Evolutionary conservation across 129 eudicot genomes (phyloP).

Genomic region (Lactuca saligna): DNA sequence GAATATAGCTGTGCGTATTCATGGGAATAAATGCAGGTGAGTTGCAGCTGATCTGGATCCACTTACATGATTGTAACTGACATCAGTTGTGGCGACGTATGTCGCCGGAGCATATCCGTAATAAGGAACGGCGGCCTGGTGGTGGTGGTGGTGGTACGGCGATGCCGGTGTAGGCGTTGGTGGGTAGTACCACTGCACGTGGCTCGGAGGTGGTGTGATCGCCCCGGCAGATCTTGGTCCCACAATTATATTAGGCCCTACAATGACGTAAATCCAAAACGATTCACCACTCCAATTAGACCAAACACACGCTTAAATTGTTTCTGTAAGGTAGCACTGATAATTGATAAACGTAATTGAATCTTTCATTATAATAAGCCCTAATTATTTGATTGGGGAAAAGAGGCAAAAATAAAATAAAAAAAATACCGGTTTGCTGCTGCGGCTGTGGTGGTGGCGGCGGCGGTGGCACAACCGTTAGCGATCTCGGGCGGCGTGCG

Average conservation of each 20-base stretch:
- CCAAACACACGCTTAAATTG: slow-evolving; percentile 2
- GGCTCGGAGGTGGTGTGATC: slow-evolving; percentile 48
- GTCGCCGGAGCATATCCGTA: slow-evolving; percentile 82
- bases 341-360: background rate
- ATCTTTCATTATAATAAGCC: background rate
- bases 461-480: slow-evolving; percentile 27
- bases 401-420: background rate
- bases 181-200: slow-evolving; percentile 91
- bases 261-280: slow-evolving; percentile 21
- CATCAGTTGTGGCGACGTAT: slow-evolving; percentile 66
- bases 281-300: background rate
- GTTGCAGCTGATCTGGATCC: slow-evolving; percentile 13
- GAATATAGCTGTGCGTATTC: slow-evolving; percentile 3
- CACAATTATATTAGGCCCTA: slow-evolving; percentile 55
- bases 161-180: slow-evolving; percentile 53
- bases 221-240: slow-evolving; percentile 67
- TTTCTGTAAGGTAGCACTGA: background rate
- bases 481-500: slow-evolving; percentile 65
- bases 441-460: slow-evolving; percentile 41
- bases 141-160: slow-evolving; percentile 51
- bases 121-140: slow-evolving; percentile 61
- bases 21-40: slow-evolving; percentile 23
- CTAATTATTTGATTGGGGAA: background rate
- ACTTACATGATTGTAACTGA: slow-evolving; percentile 79
- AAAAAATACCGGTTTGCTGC: slow-evolving; percentile 39